A percentile compares a stretch with the other conserved stretches of the same genome.
Conservation (phyloP, 148 eudicot species). For the Heliamphora exappendiculata region DNA sequence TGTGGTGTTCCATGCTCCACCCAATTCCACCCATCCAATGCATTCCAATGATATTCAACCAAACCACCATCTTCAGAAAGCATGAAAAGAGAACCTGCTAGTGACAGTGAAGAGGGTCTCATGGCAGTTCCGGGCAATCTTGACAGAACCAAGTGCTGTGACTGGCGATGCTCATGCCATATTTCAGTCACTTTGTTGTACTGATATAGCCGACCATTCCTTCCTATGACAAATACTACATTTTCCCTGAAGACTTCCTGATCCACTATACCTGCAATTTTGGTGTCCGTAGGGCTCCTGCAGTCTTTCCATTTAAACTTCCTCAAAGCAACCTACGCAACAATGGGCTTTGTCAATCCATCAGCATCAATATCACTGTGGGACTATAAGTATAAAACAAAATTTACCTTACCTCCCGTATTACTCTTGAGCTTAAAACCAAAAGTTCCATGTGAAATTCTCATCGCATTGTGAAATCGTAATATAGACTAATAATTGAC, state of each 20-base stretch:
- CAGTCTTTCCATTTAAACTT: constrained; percentile 86
- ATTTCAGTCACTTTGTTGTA: constrained; percentile 63
- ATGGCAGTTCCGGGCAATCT: constrained; percentile 61
- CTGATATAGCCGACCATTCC: constrained; percentile 58
- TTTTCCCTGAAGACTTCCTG: constrained; percentile 68
- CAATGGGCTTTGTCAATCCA: background rate
- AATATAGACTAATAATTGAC: background rate
- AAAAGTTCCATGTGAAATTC: background rate
- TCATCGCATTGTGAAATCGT: background rate
- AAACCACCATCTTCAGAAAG: constrained; percentile 62
- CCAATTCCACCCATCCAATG: constrained; percentile 75
- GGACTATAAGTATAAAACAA: background rate
- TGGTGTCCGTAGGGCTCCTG: constrained; percentile 51
- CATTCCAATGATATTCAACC: constrained; percentile 72
- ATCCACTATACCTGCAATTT: constrained; percentile 71
- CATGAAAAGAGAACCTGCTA: constrained; percentile 67
- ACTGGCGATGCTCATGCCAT: constrained; percentile 81
- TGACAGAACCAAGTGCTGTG: constrained; percentile 66
- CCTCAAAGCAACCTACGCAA: constrained; percentile 52
- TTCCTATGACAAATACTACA: constrained; percentile 59
- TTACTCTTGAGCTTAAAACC: background rate
- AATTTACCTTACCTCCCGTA: too few species aligned
- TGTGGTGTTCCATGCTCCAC: constrained; percentile 74
- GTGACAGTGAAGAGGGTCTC: constrained; percentile 40
- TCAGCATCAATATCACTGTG: background rate